Evolutionary conservation across 2,329 filamentous ascomycete genomes (phyloP).

Genomic region (Sphaerulina musiva): DNA sequence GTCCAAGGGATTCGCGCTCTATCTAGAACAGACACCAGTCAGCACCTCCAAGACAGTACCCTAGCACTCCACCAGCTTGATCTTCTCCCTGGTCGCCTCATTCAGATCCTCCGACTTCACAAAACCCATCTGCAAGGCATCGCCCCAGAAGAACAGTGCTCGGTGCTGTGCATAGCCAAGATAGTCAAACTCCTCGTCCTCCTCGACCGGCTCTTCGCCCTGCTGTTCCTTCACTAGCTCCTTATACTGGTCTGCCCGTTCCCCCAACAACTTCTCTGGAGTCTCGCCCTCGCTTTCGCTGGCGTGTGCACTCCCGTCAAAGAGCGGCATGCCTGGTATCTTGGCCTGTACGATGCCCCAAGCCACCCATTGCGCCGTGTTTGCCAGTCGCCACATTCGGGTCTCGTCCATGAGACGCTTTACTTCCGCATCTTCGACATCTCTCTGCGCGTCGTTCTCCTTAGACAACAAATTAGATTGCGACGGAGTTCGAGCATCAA

Average conservation of each 20-base stretch:
- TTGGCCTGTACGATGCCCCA: slow-evolving; percentile 97
- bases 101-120: slow-evolving; percentile 71
- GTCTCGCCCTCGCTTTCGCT: slow-evolving; percentile 21
- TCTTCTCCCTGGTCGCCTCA: slow-evolving; percentile 51
- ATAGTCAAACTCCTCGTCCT: slow-evolving; percentile 82
- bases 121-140: slow-evolving; percentile 71
- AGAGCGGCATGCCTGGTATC: slow-evolving; percentile 62
- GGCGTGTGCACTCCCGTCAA: slow-evolving; percentile 26
- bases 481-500: slow-evolving; percentile 57
- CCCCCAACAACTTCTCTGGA: slow-evolving; percentile 30
- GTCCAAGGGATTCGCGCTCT: too few species aligned
- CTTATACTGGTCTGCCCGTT: slow-evolving; percentile 26
- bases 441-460: slow-evolving; percentile 47
- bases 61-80: slow-evolving; percentile 66
- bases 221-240: slow-evolving; percentile 22
- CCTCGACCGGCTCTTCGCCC: slow-evolving; percentile 47
- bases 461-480: slow-evolving; percentile 20
- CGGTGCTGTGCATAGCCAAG: slow-evolving; percentile 84
- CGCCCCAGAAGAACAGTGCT: slow-evolving; percentile 90
- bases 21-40: too few species aligned
- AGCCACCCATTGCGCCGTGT: slow-evolving; percentile 84
- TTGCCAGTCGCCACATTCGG: slow-evolving; percentile 76
- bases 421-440: slow-evolving; percentile 58
- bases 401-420: slow-evolving; percentile 69
- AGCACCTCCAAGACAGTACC: neutral